A percentile compares a stretch with the other conserved stretches of the same genome.
These are phyloP conservation scores for Ogataea polymorpha DNA, from an alignment of 805 yeast species.

Conservation along the genomic window DNA sequence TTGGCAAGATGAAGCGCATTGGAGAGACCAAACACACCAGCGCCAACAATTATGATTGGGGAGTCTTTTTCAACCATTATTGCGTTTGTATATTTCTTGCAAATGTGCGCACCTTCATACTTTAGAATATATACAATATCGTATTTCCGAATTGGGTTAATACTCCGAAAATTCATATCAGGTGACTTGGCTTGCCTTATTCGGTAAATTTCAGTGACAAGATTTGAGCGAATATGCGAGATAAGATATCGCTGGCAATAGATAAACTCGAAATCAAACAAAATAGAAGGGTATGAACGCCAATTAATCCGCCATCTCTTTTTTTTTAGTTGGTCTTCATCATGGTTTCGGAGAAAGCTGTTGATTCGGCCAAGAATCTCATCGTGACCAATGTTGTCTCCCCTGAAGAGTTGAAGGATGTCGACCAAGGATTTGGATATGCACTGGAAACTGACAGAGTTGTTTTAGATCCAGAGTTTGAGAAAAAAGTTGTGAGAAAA, in stretches of 20 bases:
- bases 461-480: slow-evolving; percentile 26
- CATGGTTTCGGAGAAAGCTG: too few relatives aligned
- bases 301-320: too few relatives aligned
- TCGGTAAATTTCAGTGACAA: neutral
- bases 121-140: neutral
- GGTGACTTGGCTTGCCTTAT: neutral
- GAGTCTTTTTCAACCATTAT: slow-evolving; percentile 14
- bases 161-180: neutral
- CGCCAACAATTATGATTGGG: slow-evolving; percentile 44
- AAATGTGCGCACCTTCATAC: too few relatives aligned
- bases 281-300: neutral
- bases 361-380: neutral
- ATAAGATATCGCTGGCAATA: neutral
- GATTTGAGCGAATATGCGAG: neutral
- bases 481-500: slow-evolving; percentile 35
- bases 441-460: slow-evolving; percentile 26
- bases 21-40: slow-evolving; percentile 54
- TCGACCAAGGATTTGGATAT: slow-evolving; percentile 38
- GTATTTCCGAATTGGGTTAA: neutral
- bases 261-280: neutral
- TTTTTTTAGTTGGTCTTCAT: too few relatives aligned
- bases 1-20: slow-evolving; percentile 42
- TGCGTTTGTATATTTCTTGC: too few relatives aligned
- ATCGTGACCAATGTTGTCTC: slow-evolving; percentile 6
- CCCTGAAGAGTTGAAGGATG: slow-evolving; percentile 25